Base-by-base conservation (phyloP, 768 basidiomycete species). In the Trametes cinnabarina region DNA sequence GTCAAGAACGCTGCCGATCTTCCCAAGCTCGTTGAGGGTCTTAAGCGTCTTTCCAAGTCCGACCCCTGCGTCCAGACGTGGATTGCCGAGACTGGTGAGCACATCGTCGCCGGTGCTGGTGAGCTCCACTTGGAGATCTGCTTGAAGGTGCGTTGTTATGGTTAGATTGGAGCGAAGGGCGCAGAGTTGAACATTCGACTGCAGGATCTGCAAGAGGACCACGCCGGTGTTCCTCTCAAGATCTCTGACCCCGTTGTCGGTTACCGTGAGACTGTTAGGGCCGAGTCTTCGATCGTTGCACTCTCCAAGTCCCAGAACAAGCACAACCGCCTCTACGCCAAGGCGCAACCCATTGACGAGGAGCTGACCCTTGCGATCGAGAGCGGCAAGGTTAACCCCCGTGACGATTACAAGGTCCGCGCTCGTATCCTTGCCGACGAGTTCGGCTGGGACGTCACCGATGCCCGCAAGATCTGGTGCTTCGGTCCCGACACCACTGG, bases 221-320 rank as follows among this genome's bases (percentile, higher is more conserved):
- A 99, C 73, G 97, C 97, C 66, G 96, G 96, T 80, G 94, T 99
- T 60, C 97, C 97, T 56, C 89, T 99, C 74, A 97, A 96, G 81
- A 90, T 93, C 66, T 98, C 97, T 32, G 92, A 96, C 76, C 93
- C 92, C 65, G 96, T 99, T 72, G 96, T 99, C 66, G 90, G 89
- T 49, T 98, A 98, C 79, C 84, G 94, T 74, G 97, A 98, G 82
- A 98, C 97, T 14, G 95, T 99, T 73, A 93, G 88, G 77, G 76
- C 93, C 51, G 94, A 98, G 77, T 98, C 97, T 6, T 85, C 87
- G 49, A 98, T 98, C 66, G 88, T 92, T 65, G 97, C 97, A 26
- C 82, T 99, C 37, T 98, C 97, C 58, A 99, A 99, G 76, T 98
- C 97, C 20, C 97, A 98, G 79, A 98, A 99, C 84, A 99, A 98